Evolutionary conservation across 1,284 basidiomycete species (phyloP), one percentile per base, ranked within the genome.

Genomic region (Malassezia slooffiae): DNA sequence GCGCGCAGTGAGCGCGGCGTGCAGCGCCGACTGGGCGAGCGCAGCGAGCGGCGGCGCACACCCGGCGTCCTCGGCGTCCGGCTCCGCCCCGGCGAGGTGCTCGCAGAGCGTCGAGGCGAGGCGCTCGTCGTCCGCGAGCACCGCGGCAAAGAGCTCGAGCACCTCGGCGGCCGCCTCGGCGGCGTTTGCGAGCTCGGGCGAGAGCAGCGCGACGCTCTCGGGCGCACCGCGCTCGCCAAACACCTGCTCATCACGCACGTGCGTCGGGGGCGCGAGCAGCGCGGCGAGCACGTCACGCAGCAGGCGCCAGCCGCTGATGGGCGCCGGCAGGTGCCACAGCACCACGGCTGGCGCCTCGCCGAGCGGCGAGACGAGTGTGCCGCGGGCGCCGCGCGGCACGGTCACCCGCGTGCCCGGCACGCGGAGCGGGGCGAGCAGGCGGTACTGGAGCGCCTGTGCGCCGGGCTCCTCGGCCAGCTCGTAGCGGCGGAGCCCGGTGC

Each of bases 21-120:
- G 83, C n/a, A 90, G 74, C 36, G 90, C 82, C 74, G 80, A 80
- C 32, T 81, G 83, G 1, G 82, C 81, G 19, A 87, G 73, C 55
- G 85, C 80, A 2, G 86, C 80, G 38, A 89, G 72, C n/a, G 39
- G 47, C 37, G 54, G 52, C 21, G 52, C 50, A 57, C 12, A 47
- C 27, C 22, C 54, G 52, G 32, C 51, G n/a, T n/a, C n/a, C n/a
- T n/a, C 55, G 19, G 43, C 53, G 26, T 44, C 49, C 27, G 49
- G 43, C 22, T 54, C 51, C 13, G 43, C 52, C 12, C 75, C 75
- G 0, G 74, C 76, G 55, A 87, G 68, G 4, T 80, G 75, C 13
- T 77, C 74, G 70, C 88, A 75, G 10, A 89, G 74, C 41, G 76
- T 73, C 48, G 77, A 75, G 0, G 81, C 80, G 33, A 82, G 74